Base-by-base conservation (phyloP, 768 basidiomycete species). In the Hericium rajendrae region DNA sequence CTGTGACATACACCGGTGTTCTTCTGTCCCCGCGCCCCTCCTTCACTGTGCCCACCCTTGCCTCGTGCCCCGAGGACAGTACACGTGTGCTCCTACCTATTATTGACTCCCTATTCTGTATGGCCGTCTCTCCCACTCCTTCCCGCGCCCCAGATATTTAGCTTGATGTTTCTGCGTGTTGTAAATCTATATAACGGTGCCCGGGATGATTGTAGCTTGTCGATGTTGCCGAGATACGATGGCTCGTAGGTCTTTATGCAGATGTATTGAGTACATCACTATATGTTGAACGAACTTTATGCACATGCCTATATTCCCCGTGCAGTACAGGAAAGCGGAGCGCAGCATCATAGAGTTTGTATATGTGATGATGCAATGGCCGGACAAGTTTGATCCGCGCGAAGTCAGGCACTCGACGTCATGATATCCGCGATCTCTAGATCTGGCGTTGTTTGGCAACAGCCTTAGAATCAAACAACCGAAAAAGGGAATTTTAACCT, bases 381-480 rank as follows among this genome's bases (percentile, higher is more conserved):
- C 16, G 43, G 8, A 18, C 13, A 32, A 10, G 32, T 32, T 32
- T 32, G 32, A 32, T 32, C 32, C 32, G 32, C 9, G 32, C 32
- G 32, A 32, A 32, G 32, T 32, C 32, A 46, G 43, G 43, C 43
- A 46, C 43, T n/a, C 16, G 32, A 32, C 32, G 32, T 32, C 32
- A 32, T 32, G 32, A 9, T 32, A 32, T n/a, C 43, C 6, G 9
- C 20, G 52, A 26, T 53, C 37, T 18, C 4, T 8, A 32, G 38
- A 53, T 38, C 22, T 38, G 26, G 52, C 52, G 52, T 53, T 53
- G 52, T 53, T 53, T 53, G 52, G 52, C 52, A 53, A 53, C 10
- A 39, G 52, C 52, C 38, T 53, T 37, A n/a, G 52, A 39, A 38
- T 39, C 38, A n/a, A 53, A 53, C 52, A 40, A 24, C n/a, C 52